Percentiles rank a stretch among this genome's conserved stretches.
phyloP scores from a whole-genome alignment of 305 asterid species.

The Fraxinus latifolia region DNA sequence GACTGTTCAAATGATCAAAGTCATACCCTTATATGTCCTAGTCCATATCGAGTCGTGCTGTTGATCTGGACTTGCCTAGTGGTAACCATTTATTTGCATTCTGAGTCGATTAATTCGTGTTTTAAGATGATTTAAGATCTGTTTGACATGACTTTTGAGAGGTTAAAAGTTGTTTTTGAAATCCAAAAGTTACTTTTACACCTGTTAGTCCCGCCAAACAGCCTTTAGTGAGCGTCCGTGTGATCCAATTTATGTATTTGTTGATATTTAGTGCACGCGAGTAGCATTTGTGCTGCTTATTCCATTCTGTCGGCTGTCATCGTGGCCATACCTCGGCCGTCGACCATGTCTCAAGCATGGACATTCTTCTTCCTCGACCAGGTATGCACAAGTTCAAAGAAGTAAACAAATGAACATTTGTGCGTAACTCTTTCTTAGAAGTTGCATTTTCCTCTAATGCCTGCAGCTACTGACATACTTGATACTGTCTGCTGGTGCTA shows the following conservation, averaged over 20 bases:
- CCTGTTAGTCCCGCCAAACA: too few relatives aligned
- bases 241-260: not conserved
- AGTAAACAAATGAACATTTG: not conserved
- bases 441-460: not conserved
- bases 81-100: slow-evolving; percentile 30
- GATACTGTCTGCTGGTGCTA: slow-evolving; percentile 42
- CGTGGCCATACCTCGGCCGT: slow-evolving; percentile 37
- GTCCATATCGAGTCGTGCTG: too few relatives aligned
- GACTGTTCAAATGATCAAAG: too few relatives aligned
- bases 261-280: slow-evolving; percentile 82
- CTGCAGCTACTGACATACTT: slow-evolving; percentile 40
- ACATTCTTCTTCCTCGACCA: slow-evolving; percentile 52
- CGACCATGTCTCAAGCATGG: slow-evolving; percentile 47
- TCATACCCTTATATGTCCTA: too few relatives aligned
- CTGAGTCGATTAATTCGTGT: not conserved
- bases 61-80: too few relatives aligned
- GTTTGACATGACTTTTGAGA: too few relatives aligned
- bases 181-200: too few relatives aligned
- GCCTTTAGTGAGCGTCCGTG: too few relatives aligned
- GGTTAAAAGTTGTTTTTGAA: too few relatives aligned
- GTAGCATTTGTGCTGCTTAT: slow-evolving; percentile 87
- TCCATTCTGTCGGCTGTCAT: slow-evolving; percentile 56
- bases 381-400: slow-evolving; percentile 13
- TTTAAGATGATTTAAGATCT: not conserved
- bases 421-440: not conserved